Evolutionary conservation across 73 alveolate genomes (phyloP).

Genomic region (Blepharisma japonicum): DNA sequence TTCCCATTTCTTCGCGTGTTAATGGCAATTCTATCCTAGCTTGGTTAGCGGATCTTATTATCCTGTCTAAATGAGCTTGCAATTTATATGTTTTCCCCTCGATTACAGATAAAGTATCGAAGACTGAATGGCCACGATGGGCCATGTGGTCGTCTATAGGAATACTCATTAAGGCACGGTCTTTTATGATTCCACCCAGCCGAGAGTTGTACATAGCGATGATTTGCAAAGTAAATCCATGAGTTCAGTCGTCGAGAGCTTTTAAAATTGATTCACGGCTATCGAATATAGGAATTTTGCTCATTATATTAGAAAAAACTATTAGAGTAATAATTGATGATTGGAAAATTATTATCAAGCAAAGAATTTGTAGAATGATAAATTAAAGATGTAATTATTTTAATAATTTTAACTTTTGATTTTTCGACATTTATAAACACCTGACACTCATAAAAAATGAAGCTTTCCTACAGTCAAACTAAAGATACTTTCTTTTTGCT

Average conservation of each 20-base stretch:
- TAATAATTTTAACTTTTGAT: too few species aligned
- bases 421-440: too few species aligned
- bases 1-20: neutral
- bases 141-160: constrained; percentile 32
- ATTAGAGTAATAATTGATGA: too few species aligned
- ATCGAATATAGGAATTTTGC: too few species aligned
- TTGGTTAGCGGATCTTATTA: constrained; percentile 3
- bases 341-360: too few species aligned
- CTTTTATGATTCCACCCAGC: constrained; percentile 17
- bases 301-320: too few species aligned
- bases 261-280: neutral
- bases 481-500: too few species aligned
- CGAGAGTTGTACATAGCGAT: constrained; percentile 22
- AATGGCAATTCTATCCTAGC: constrained; percentile 21
- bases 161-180: constrained; percentile 21
- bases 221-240: neutral
- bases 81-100: neutral
- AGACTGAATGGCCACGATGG: constrained; percentile 29
- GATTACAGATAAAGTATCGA: neutral
- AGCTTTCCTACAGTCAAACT: too few species aligned
- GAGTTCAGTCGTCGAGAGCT: neutral
- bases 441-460: too few species aligned
- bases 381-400: too few species aligned
- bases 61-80: neutral
- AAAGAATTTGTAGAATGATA: too few species aligned